These are phyloP conservation scores for Quercus aquifolioides DNA, from an alignment of 306 rosid species.

Conservation along the genomic window DNA sequence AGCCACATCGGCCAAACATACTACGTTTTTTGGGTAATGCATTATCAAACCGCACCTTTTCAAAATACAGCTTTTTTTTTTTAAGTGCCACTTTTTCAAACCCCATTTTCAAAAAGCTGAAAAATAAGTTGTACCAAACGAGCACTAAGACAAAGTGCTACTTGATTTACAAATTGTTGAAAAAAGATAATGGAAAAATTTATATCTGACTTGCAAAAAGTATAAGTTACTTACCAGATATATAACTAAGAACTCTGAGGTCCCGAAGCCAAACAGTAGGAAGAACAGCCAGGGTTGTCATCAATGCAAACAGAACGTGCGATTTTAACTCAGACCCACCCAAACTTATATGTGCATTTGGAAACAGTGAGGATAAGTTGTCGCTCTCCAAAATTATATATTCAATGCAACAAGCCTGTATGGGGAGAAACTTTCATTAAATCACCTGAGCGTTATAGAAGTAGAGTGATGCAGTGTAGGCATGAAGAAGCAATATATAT, in stretches of 20 bases:
- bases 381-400: constrained; percentile 94
- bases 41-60: no score
- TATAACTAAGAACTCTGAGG: constrained; percentile 84
- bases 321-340: constrained; percentile 53
- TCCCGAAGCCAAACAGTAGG: constrained; percentile 96
- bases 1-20: background rate
- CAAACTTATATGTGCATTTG: constrained; percentile 66
- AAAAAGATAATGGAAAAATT: background rate
- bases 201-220: background rate
- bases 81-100: no score
- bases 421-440: constrained; percentile 19
- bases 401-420: constrained; percentile 93
- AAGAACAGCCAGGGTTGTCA: constrained; percentile 87
- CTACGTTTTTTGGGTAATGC: no score
- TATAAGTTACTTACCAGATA: constrained; percentile 58
- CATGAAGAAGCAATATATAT: no score
- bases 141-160: background rate
- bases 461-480: no score
- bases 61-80: no score
- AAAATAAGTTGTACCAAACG: no score
- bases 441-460: constrained; percentile 15
- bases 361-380: constrained; percentile 88
- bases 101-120: no score
- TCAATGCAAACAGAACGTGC: constrained; percentile 61
- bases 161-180: background rate